phyloP scores from a whole-genome alignment of 768 basidiomycete genomes.

The Trametes maxima region DNA sequence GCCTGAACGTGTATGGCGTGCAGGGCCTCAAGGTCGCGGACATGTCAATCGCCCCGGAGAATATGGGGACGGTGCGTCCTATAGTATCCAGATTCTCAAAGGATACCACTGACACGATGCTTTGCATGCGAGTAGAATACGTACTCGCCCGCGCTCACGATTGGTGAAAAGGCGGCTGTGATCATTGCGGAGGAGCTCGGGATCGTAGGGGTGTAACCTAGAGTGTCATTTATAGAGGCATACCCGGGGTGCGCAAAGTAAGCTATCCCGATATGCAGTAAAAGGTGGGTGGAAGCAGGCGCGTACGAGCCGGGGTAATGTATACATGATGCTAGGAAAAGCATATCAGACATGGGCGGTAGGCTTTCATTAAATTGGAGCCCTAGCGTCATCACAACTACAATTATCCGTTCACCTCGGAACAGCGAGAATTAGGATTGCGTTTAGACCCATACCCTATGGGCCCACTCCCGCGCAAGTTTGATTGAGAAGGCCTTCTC shows the following conservation, averaged over 20 bases:
- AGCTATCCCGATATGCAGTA: neutral
- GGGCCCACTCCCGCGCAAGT: too few relatives aligned
- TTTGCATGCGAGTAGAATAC: conserved; percentile 36
- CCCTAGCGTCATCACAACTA: too few relatives aligned
- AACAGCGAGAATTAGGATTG: too few relatives aligned
- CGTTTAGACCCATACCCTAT: too few relatives aligned
- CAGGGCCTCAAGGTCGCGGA: conserved; percentile 50
- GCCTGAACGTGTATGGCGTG: conserved; percentile 65
- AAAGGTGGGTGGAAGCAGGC: too few relatives aligned
- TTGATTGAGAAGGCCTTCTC: too few relatives aligned
- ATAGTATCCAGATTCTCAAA: neutral
- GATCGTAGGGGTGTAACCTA: conserved; percentile 19
- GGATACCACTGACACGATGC: neutral
- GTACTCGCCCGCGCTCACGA: conserved; percentile 43
- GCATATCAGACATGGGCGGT: too few relatives aligned
- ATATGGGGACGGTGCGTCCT: conserved; percentile 37
- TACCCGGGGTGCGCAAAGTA: neutral
- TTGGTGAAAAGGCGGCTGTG: conserved; percentile 65
- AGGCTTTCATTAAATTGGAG: too few relatives aligned
- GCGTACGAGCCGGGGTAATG: too few relatives aligned
- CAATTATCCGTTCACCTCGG: too few relatives aligned
- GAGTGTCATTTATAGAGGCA: neutral
- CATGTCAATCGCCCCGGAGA: conserved; percentile 42
- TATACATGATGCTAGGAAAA: too few relatives aligned
- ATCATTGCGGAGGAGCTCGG: conserved; percentile 59